phyloP scores from a whole-genome alignment of 331 rosid species.

The Arachis monticola region DNA sequence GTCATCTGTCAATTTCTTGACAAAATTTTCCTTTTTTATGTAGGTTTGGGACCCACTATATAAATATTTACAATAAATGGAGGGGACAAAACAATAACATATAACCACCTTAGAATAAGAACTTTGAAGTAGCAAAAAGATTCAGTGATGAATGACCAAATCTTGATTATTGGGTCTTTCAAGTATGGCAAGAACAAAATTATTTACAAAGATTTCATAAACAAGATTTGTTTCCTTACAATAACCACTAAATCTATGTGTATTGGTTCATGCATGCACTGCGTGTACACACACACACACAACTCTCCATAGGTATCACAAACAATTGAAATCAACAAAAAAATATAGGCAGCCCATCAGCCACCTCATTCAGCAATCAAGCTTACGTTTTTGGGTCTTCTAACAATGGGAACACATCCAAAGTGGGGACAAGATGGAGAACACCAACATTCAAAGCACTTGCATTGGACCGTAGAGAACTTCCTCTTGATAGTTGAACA shows the following conservation, averaged over 20 bases:
- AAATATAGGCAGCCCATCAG: slow-evolving; percentile 6
- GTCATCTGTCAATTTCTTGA: too few species aligned
- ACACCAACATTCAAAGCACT: slow-evolving; percentile 92
- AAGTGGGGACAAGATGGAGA: slow-evolving; percentile 84
- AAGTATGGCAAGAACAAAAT: slow-evolving; percentile 12
- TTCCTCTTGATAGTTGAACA: slow-evolving; percentile 86
- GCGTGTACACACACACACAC: too few species aligned
- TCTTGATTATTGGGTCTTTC: slow-evolving; percentile 20
- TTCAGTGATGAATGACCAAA: slow-evolving; percentile 7
- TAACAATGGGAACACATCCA: slow-evolving; percentile 92
- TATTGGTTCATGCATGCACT: too few species aligned
- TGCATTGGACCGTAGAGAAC: slow-evolving; percentile 83
- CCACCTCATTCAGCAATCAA: slow-evolving; percentile 20
- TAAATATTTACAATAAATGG: neutral
- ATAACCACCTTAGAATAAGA: neutral
- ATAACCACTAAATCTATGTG: neutral
- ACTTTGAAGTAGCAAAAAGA: neutral
- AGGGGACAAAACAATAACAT: slow-evolving; percentile 19
- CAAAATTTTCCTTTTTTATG: neutral
- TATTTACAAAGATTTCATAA: neutral
- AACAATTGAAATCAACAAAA: slow-evolving; percentile 21
- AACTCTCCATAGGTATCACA: neutral
- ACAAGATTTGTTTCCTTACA: slow-evolving; percentile 21
- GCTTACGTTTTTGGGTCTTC: slow-evolving; percentile 78
- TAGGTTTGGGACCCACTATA: too few species aligned